Percentiles rank a stretch among this genome's conserved stretches.
phyloP scores from a whole-genome alignment of 306 rosid genomes.

The Sicyos edulis region DNA sequence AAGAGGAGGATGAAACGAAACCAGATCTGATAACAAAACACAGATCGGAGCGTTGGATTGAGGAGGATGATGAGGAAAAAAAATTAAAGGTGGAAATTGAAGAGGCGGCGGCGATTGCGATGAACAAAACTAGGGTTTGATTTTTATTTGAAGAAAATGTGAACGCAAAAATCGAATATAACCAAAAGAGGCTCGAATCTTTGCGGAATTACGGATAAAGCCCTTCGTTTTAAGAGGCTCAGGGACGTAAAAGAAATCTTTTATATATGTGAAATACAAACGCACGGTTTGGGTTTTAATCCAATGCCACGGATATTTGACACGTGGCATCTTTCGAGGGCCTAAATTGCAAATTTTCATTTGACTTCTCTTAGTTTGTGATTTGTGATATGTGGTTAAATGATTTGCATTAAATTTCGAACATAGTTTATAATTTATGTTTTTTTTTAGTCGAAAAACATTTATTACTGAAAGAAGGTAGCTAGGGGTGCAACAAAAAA shows the following conservation, averaged over 20 bases:
- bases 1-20: neutral
- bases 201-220: slow-evolving; percentile 32
- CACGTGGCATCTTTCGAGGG: neutral
- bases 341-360: neutral
- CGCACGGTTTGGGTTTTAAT: slow-evolving; percentile 32
- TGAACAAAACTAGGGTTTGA: slow-evolving; percentile 53
- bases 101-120: slow-evolving; percentile 45
- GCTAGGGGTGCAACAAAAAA: no score
- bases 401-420: neutral
- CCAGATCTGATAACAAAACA: slow-evolving; percentile 1
- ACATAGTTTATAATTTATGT: no score
- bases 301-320: neutral
- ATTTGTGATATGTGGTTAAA: neutral
- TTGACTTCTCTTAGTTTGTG: neutral
- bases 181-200: slow-evolving; percentile 48
- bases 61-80: slow-evolving; percentile 16
- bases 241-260: slow-evolving; percentile 9
- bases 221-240: slow-evolving; percentile 18
- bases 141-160: slow-evolving; percentile 23
- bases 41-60: neutral
- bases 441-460: no score
- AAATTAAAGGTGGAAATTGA: slow-evolving; percentile 30
- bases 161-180: slow-evolving; percentile 28
- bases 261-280: slow-evolving; percentile 24
- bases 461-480: no score